phyloP scores from a whole-genome alignment of 148 eudicot species.

The Camellia japonica region DNA sequence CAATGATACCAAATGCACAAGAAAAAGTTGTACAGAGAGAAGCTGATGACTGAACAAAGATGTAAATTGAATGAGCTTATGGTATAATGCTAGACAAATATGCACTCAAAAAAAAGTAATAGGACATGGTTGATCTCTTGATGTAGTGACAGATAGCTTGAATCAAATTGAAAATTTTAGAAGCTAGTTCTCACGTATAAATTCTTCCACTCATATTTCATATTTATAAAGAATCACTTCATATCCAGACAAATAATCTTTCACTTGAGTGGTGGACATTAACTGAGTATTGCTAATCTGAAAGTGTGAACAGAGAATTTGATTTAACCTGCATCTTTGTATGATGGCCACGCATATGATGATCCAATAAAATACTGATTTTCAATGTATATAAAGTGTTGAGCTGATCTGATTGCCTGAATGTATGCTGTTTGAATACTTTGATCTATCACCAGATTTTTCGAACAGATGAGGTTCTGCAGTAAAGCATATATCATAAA shows the following conservation, averaged over 20 bases:
- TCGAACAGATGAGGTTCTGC: constrained; percentile 83
- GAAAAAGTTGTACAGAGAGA: not conserved
- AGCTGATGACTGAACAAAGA: not conserved
- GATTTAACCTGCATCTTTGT: constrained; percentile 74
- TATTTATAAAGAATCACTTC: not conserved
- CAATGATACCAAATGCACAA: not conserved
- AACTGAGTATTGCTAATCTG: not conserved
- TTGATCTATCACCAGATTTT: constrained; percentile 76
- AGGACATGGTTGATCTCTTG: not conserved
- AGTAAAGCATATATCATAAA: constrained; percentile 20
- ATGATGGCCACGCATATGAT: constrained; percentile 94
- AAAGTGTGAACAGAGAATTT: not conserved
- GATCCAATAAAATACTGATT: constrained; percentile 96
- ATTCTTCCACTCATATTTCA: not conserved
- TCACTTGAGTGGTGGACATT: not conserved
- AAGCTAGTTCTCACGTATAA: not conserved
- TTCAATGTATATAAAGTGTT: constrained; percentile 87
- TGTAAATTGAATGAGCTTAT: constrained; percentile 2
- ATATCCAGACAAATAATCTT: not conserved
- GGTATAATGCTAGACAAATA: constrained; percentile 9
- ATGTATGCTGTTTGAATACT: constrained; percentile 96
- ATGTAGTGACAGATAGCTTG: not conserved
- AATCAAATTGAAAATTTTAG: not conserved
- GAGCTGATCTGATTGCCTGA: constrained; percentile 98
- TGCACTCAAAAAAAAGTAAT: not conserved